Evolutionary conservation across 768 basidiomycete species (phyloP).

Genomic region (Erythrobasidium yunnanense): DNA sequence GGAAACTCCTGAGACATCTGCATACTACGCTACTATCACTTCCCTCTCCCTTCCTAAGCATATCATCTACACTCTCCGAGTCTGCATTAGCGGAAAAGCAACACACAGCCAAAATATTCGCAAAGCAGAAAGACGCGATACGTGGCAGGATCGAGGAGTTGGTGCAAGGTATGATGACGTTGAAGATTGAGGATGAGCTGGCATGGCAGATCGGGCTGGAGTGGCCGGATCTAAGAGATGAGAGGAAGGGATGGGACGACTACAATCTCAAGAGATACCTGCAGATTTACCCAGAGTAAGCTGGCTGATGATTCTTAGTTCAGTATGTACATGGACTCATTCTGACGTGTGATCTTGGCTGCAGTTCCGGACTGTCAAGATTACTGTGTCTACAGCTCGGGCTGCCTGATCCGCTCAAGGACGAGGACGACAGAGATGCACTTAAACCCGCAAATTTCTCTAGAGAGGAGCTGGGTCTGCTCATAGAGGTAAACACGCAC

Average conservation of each 20-base stretch:
- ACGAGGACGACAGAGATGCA: not conserved
- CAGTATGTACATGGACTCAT: not conserved
- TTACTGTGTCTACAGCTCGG: not conserved
- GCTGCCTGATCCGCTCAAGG: not conserved
- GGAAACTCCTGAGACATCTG: conserved; percentile 59
- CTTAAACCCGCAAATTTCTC: too few relatives aligned
- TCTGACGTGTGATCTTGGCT: not conserved
- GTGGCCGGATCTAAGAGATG: conserved; percentile 49
- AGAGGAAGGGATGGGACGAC: conserved; percentile 30
- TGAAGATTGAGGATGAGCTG: conserved; percentile 63
- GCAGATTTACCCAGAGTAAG: conserved; percentile 11
- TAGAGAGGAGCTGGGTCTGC: too few relatives aligned
- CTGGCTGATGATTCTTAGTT: not conserved
- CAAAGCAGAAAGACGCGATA: conserved; percentile 41
- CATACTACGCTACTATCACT: conserved; percentile 55
- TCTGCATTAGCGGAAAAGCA: conserved; percentile 45
- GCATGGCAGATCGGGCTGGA: conserved; percentile 76
- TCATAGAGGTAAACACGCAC: too few relatives aligned
- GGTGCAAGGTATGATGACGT: conserved; percentile 61
- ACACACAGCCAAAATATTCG: conserved; percentile 21
- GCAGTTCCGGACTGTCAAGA: conserved; percentile 17
- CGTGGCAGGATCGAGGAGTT: conserved; percentile 60
- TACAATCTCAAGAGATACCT: conserved; percentile 18
- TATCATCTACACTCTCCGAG: conserved; percentile 21
- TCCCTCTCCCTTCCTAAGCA: conserved; percentile 43